Conservation (phyloP, 2,329 filamentous ascomycete genomes). For the Helotiales sp. region DNA sequence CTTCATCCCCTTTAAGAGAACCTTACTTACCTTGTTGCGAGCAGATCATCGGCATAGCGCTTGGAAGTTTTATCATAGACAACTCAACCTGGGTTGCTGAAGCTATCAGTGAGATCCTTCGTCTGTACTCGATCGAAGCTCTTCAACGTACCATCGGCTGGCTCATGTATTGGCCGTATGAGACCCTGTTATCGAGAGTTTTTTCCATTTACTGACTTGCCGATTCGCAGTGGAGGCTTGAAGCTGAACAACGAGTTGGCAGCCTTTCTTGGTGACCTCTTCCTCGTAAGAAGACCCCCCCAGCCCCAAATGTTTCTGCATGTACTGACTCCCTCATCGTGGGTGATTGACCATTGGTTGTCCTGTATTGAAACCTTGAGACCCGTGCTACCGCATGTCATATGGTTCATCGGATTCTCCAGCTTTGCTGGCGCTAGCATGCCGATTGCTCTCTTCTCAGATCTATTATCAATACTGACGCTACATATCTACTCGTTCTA, state of each 20-base stretch:
- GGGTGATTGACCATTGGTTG: not conserved
- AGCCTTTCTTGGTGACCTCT: constrained; percentile 91
- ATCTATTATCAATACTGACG: constrained; percentile 88
- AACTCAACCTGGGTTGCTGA: constrained; percentile 84
- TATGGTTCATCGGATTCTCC: constrained; percentile 92
- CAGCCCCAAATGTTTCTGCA: not conserved
- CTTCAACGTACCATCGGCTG: constrained; percentile 88
- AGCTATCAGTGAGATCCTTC: constrained; percentile 76
- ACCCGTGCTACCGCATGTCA: constrained; percentile 81
- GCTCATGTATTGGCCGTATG: constrained; percentile 85
- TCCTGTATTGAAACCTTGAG: constrained; percentile 78
- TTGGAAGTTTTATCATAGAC: constrained; percentile 96
- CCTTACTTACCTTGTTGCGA: not conserved
- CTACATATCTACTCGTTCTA: constrained; percentile 99
- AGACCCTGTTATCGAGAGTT: not conserved
- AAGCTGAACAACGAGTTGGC: constrained; percentile 95
- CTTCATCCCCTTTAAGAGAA: not conserved
- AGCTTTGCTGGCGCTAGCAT: constrained; percentile 96
- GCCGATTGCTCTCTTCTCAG: constrained; percentile 94
- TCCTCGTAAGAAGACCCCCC: constrained; percentile 67
- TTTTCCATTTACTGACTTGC: not conserved
- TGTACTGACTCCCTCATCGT: constrained; percentile 39
- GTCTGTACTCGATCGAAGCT: constrained; percentile 84
- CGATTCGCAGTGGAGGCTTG: constrained; percentile 58
- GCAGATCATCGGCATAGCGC: constrained; percentile 83